Base-by-base conservation (phyloP, 371 early-diverging fungal species). In the Umbelopsis sp. region DNA sequence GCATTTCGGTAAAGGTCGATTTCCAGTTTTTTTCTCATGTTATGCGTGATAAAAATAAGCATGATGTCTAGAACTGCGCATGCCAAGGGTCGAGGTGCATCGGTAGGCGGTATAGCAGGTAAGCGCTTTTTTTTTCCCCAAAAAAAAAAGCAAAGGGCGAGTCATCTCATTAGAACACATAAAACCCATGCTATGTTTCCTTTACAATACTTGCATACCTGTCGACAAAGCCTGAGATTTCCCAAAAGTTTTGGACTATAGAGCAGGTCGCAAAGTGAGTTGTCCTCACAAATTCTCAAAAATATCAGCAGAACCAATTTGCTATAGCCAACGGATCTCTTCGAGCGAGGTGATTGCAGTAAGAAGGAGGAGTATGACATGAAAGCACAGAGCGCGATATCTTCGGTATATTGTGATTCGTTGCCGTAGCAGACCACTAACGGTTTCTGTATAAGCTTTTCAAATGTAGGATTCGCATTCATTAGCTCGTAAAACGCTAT, bases 21-120 rank as follows among this genome's bases (percentile, higher is more conserved):
- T 53, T 82, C 82, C 44, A 87, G 71, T 50, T 82, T 87, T 63
- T 87, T 87, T 22, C 80, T 76, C 70, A 85, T 77, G 52, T 83
- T 85, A 69, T 85, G 83, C 52, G 82, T 83, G n/a, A 85, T 53
- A 57, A 82, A 85, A n/a, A 80, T 71, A 0, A 85, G 63, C 24
- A 82, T 65, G 12, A 75, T 78, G 66, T 87, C 87, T 45, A 87
- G 48, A 11, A 80, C 44, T 1, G 70, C 73, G 44, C 79, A 79
- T 12, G 80, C 81, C 20, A 84, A 48, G 0, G 83, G 77, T 18
- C 81, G 68, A 7, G 77, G 70, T n/a, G 74, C 75, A 29, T 83
- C 82, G 6, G 73, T 69, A n/a, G 70, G 73, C n/a, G 87, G 85
- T 4, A 87, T 41, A 0, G 80, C 75, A 8, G 86, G 86, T 4